phyloP scores from a whole-genome alignment of 2,329 filamentous ascomycete genomes.

The Penicillium crustosum region DNA sequence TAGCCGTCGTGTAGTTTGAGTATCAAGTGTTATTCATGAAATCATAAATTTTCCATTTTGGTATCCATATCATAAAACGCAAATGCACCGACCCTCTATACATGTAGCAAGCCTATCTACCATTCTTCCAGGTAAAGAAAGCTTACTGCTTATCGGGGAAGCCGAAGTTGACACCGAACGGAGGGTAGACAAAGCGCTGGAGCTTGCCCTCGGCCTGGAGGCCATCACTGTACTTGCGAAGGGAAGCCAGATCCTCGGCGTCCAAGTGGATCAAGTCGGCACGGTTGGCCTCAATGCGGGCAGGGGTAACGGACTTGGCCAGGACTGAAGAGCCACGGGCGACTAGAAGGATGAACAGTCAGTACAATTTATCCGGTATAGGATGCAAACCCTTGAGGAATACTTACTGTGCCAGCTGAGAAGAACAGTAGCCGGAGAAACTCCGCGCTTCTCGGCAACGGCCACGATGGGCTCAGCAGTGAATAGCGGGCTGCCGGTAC shows the following conservation, averaged over 20 bases:
- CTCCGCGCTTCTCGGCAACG: slow-evolving; percentile 42
- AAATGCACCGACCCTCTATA: slow-evolving; percentile 1
- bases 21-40: neutral
- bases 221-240: slow-evolving; percentile 39
- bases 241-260: slow-evolving; percentile 37
- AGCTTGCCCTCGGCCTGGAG: slow-evolving; percentile 33
- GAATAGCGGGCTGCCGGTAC: slow-evolving; percentile 46
- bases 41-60: slow-evolving; percentile 9
- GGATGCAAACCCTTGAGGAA: neutral
- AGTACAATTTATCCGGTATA: neutral
- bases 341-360: slow-evolving; percentile 25
- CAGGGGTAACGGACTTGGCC: slow-evolving; percentile 43
- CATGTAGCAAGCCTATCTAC: slow-evolving; percentile 1
- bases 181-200: slow-evolving; percentile 62
- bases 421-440: slow-evolving; percentile 41
- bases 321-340: slow-evolving; percentile 43
- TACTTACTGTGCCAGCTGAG: slow-evolving; percentile 47
- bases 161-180: slow-evolving; percentile 67
- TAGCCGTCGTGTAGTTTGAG: too few relatives aligned
- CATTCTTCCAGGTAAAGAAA: neutral
- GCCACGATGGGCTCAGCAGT: slow-evolving; percentile 43
- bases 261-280: slow-evolving; percentile 41
- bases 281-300: slow-evolving; percentile 44
- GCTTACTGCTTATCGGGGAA: slow-evolving; percentile 64
- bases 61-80: slow-evolving; percentile 7